Evolutionary conservation across 176 grass and related monocot species (phyloP).

Genomic region (Bothriochloa decipiens): DNA sequence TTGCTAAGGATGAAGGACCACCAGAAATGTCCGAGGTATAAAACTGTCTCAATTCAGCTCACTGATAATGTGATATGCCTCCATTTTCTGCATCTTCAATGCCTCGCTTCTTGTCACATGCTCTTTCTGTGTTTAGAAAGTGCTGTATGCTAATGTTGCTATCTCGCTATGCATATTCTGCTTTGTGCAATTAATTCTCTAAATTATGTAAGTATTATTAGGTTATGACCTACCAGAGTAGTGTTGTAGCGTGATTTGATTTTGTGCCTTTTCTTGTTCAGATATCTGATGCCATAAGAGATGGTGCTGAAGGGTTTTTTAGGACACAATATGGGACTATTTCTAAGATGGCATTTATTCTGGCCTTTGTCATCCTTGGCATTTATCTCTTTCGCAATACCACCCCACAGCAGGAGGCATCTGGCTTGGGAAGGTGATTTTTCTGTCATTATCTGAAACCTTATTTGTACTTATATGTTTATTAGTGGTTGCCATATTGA

Average conservation of each 20-base stretch:
- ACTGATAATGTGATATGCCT: not conserved
- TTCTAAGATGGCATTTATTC: constrained; percentile 91
- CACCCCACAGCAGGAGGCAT: constrained; percentile 88
- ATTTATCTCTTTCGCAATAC: constrained; percentile 96
- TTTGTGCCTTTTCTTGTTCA: constrained; percentile 49
- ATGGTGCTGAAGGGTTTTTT: constrained; percentile 99
- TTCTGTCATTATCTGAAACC: constrained; percentile 26
- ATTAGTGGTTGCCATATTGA: not conserved
- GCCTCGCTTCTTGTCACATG: not conserved
- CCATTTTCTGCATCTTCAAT: constrained; percentile 32
- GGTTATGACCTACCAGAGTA: constrained; percentile 32
- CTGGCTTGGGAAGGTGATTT: constrained; percentile 82
- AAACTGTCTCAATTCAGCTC: constrained; percentile 3
- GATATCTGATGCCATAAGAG: constrained; percentile 99
- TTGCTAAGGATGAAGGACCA: constrained; percentile 98
- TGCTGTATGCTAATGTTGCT: not conserved
- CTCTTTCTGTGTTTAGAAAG: constrained; percentile 7
- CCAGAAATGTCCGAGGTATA: constrained; percentile 98
- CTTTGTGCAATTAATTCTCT: not conserved
- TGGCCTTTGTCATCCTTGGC: constrained; percentile 90
- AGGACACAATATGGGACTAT: constrained; percentile 97
- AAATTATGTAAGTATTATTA: constrained; percentile 27
- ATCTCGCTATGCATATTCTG: constrained; percentile 26
- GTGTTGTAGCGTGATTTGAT: not conserved
- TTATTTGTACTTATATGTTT: not conserved